Evolutionary conservation across 169 alveolate genomes (phyloP).

Genomic region (Plasmodium berghei): DNA sequence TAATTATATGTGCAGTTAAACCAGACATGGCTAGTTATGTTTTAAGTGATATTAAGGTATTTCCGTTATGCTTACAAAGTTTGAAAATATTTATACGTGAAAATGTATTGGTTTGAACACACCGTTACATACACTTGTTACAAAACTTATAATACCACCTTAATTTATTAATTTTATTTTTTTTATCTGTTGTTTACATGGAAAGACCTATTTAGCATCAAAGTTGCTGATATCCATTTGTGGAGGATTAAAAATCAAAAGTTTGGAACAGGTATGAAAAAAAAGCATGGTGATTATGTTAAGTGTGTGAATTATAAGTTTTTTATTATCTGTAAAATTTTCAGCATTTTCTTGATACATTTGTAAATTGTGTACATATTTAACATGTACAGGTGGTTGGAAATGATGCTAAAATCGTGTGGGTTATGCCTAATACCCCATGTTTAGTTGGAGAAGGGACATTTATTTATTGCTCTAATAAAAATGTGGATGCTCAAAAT

Average conservation of each 20-base stretch:
- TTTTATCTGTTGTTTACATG: conserved; percentile 4
- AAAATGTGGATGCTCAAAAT: conserved; percentile 15
- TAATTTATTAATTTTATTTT: neutral
- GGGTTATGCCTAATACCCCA: conserved; percentile 76
- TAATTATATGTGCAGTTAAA: conserved; percentile 72
- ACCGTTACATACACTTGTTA: neutral
- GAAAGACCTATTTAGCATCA: conserved; percentile 11
- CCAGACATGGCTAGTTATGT: conserved; percentile 64
- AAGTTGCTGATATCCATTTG: conserved; percentile 73
- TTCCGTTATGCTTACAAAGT: neutral
- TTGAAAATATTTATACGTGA: neutral
- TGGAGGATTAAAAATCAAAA: conserved; percentile 48
- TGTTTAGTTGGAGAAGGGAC: conserved; percentile 69
- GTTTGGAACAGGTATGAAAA: conserved; percentile 41
- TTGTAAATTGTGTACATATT: neutral
- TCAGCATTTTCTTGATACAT: neutral
- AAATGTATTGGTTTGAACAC: neutral
- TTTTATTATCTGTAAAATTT: too few species aligned
- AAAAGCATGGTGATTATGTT: neutral
- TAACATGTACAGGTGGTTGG: conserved; percentile 18
- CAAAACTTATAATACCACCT: neutral
- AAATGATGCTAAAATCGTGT: conserved; percentile 21
- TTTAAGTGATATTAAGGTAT: conserved; percentile 49
- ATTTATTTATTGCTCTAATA: conserved; percentile 50
- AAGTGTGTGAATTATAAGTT: too few species aligned